Evolutionary conservation across 352 stramenopile species (phyloP).

Genomic region (Phytophthora foliorum): DNA sequence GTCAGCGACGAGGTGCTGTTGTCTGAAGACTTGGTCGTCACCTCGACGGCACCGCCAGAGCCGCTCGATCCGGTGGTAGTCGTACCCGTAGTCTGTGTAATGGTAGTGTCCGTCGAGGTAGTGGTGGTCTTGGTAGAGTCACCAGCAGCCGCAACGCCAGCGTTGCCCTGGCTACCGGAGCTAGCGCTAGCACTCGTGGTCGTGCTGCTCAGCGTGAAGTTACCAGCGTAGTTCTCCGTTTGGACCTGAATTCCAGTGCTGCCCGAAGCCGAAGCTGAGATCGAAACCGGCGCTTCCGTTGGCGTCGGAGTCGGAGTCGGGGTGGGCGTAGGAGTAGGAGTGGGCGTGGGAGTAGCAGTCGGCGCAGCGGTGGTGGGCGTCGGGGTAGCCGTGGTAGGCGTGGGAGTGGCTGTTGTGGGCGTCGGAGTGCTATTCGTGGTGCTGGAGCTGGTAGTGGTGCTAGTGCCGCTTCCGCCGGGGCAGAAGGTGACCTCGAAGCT

Average conservation of each 20-base stretch:
- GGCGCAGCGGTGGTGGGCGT: constrained; percentile 29
- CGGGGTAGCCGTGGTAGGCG: constrained; percentile 28
- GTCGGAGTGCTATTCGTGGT: constrained; percentile 22
- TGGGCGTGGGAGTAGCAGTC: constrained; percentile 25
- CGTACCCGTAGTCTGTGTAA: constrained; percentile 28
- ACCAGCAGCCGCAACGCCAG: constrained; percentile 27
- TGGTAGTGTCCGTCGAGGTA: constrained; percentile 16
- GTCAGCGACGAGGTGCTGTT: constrained; percentile 37
- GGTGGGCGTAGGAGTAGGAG: constrained; percentile 18
- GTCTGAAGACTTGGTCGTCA: constrained; percentile 61
- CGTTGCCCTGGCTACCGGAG: constrained; percentile 24
- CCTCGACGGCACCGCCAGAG: constrained; percentile 35
- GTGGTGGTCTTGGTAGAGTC: constrained; percentile 21
- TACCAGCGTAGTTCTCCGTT: constrained; percentile 31
- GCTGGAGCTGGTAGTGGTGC: constrained; percentile 26
- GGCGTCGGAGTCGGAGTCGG: constrained; percentile 34
- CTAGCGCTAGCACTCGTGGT: constrained; percentile 20
- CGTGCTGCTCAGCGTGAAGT: constrained; percentile 39
- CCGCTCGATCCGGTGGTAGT: constrained; percentile 25
- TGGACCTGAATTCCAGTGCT: constrained; percentile 33
- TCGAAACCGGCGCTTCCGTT: constrained; percentile 35
- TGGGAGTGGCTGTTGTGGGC: constrained; percentile 25
- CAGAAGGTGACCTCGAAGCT: constrained; percentile 72
- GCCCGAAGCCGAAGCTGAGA: constrained; percentile 10
- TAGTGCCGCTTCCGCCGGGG: constrained; percentile 36